phyloP scores from a whole-genome alignment of 2,329 filamentous ascomycete genomes.

The Microdochium nivale region DNA sequence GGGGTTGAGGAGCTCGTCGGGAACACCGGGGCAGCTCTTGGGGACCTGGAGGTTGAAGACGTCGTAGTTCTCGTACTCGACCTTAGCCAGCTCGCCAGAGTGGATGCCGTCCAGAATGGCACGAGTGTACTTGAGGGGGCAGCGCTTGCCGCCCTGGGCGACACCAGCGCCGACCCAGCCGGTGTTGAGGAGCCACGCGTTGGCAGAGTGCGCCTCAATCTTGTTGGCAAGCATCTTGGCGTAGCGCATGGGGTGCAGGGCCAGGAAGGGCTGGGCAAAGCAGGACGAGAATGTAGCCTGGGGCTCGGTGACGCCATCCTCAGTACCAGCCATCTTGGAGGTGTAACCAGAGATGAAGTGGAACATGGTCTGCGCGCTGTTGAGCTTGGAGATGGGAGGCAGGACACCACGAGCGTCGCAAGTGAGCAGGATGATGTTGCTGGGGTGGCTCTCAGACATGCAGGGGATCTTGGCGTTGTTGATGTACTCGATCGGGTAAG shows the following conservation, averaged over 20 bases:
- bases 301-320: constrained; percentile 93
- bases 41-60: constrained; percentile 97
- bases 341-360: constrained; percentile 99
- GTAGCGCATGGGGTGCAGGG: constrained; percentile 98
- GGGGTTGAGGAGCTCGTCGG: constrained; percentile 88
- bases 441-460: constrained; percentile 76
- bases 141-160: constrained; percentile 88
- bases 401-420: constrained; percentile 97
- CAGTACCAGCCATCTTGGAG: constrained; percentile 99
- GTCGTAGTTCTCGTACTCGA: constrained; percentile 89
- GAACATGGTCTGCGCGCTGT: constrained; percentile 96
- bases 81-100: constrained; percentile 87
- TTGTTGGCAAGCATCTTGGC: constrained; percentile 97
- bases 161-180: constrained; percentile 72
- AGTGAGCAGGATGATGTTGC: constrained; percentile 96
- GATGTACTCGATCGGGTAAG: constrained; percentile 99
- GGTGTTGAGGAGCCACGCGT: constrained; percentile 86
- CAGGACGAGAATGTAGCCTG: constrained; percentile 98
- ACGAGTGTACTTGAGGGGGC: constrained; percentile 96
- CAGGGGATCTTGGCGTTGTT: constrained; percentile 98
- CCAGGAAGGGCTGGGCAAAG: constrained; percentile 98
- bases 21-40: constrained; percentile 81
- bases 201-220: constrained; percentile 90
- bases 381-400: constrained; percentile 94
- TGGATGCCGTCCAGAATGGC: constrained; percentile 98